A percentile compares a stretch with the other conserved stretches of the same genome.
These are phyloP conservation scores for Acanthamoeba healyi DNA, from an alignment of 208 protist genomes.

Conservation along the genomic window DNA sequence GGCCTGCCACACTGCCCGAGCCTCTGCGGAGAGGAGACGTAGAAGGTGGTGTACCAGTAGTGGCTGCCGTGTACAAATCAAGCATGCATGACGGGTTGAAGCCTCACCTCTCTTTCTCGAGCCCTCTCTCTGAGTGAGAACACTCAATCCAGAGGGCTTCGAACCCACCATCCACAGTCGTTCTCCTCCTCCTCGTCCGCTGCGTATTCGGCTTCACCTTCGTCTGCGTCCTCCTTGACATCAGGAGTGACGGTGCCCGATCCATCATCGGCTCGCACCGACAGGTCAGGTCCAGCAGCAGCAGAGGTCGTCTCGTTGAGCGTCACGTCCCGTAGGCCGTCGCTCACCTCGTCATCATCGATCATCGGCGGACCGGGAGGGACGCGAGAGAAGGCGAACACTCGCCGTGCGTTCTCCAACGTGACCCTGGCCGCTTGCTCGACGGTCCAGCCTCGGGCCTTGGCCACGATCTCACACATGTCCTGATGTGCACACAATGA, in stretches of 20 bases:
- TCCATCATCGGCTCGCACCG: neutral
- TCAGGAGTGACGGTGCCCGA: too few relatives aligned
- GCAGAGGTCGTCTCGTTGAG: neutral
- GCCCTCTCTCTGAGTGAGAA: too few relatives aligned
- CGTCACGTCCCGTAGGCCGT: neutral
- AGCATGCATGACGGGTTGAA: too few relatives aligned
- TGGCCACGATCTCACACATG: conserved; percentile 43
- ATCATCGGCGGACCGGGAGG: neutral
- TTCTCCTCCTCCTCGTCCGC: neutral
- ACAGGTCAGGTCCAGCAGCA: neutral
- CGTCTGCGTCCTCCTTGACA: neutral
- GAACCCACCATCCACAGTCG: neutral
- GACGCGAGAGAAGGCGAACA: neutral
- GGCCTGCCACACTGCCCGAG: too few relatives aligned
- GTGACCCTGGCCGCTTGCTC: conserved; percentile 7
- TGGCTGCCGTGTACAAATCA: too few relatives aligned
- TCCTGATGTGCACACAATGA: neutral
- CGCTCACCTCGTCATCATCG: neutral
- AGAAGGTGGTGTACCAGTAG: too few relatives aligned
- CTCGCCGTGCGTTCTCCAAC: neutral
- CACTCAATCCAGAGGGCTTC: neutral
- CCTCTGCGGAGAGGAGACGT: too few relatives aligned
- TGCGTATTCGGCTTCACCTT: neutral
- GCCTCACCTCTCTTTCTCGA: too few relatives aligned
- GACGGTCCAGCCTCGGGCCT: conserved; percentile 25